A percentile compares a stretch with the other conserved stretches of the same genome.
These are phyloP conservation scores for Blastocrithidia nonstop DNA, from an alignment of 208 protist genomes.

Conservation along the genomic window DNA sequence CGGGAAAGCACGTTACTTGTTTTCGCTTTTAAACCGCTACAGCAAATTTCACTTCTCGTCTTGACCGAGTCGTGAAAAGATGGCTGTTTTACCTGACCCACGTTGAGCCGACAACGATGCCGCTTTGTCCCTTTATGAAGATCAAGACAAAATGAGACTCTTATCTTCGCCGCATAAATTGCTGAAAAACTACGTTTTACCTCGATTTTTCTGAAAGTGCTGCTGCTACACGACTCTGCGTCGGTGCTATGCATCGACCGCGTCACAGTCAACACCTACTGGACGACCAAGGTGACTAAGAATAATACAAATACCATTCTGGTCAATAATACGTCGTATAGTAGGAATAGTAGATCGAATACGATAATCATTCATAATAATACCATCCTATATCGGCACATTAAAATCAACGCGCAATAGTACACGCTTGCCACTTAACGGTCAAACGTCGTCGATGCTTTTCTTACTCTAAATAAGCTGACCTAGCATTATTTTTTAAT, in stretches of 20 bases:
- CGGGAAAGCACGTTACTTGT: constrained; percentile 32
- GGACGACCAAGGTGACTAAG: constrained; percentile 96
- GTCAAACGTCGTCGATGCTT: constrained; percentile 74
- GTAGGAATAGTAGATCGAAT: constrained; percentile 93
- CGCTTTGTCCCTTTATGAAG: constrained; percentile 20
- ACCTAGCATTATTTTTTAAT: constrained; percentile 12
- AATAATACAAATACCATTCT: constrained; percentile 80
- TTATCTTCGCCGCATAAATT: constrained; percentile 47
- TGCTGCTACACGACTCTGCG: constrained; percentile 8
- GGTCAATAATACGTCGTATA: constrained; percentile 89
- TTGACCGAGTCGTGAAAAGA: constrained; percentile 43
- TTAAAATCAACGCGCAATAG: constrained; percentile 96
- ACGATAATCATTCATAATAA: constrained; percentile 88
- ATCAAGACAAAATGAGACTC: constrained; percentile 36
- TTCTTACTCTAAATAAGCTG: constrained; percentile 38
- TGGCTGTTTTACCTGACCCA: constrained; percentile 33
- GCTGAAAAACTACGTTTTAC: constrained; percentile 63
- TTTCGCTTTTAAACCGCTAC: constrained; percentile 32
- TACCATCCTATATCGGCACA: constrained; percentile 84
- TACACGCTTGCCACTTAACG: constrained; percentile 86
- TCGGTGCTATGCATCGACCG: constrained; percentile 12
- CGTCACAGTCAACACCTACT: constrained; percentile 68
- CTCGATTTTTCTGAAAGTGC: constrained; percentile 23
- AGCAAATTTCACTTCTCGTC: constrained; percentile 56
- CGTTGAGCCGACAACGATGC: constrained; percentile 12